Base-by-base conservation (phyloP, 805 yeast genomes). In the Nakazawaea molendinolei region DNA sequence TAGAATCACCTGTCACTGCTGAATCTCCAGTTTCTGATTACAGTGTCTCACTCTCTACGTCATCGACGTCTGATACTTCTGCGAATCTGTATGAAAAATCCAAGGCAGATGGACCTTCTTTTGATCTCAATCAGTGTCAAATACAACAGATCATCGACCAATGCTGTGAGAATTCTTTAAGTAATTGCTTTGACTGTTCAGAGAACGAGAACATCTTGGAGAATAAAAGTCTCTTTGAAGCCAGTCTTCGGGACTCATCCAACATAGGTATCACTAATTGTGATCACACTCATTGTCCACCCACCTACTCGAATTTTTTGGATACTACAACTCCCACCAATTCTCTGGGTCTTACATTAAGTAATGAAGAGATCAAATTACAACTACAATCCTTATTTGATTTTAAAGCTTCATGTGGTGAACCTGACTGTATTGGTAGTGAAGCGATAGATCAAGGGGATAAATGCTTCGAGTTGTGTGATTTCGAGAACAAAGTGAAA, bases 381-480 rank as follows among this genome's bases (percentile, higher is more conserved):
- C 35, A 31, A 15, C n/a, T 36, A 7, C 34, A 31, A 14, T 26
- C 31, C 8, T 12, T 36, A 4, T 9, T 36, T 5, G 38, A 33
- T 20, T 14, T 13, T 12, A 28, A 31, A 13, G 27, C 24, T 4
- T 13, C 16, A 12, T 28, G 38, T 13, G 5, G 23, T 8, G 30
- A 33, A n/a, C 34, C 31, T 12, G 15, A 20, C 9, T 23, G 33
- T 27, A 22, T 26, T 2, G 34, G 22, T 10, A 26, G 16, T 23
- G 40, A 36, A 6, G n/a, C 35, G 5, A 22, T 8, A 3, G 25
- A 23, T 8, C 28, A 28, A 13, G 38, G 30, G 5, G 55, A 51
- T 19, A 49, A 51, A 32, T 51, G 54, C 31, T 42, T 50, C 37
- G 54, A 50, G 13, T 45, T 44, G 27, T 51, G 55, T 36, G 42